Evolutionary conservation across 1,284 basidiomycete species (phyloP).

Genomic region (Apiotrichum laibachii): DNA sequence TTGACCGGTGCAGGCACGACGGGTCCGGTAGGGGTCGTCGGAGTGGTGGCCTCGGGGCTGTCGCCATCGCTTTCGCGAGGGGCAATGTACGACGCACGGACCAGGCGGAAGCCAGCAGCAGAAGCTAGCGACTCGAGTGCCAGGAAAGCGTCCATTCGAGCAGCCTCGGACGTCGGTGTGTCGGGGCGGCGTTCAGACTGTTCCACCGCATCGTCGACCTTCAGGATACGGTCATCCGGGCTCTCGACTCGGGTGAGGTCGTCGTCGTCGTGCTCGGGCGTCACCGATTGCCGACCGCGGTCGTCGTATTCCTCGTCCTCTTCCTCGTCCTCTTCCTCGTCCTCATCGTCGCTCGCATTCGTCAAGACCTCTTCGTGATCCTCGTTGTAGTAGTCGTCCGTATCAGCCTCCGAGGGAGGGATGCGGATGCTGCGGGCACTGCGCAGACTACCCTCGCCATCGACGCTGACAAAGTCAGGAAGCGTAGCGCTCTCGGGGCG

Average conservation of each 20-base stretch:
- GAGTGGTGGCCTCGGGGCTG: neutral
- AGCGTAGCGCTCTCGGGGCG: slow-evolving; percentile 4
- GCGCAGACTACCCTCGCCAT: neutral
- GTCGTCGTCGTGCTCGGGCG: neutral
- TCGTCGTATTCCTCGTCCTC: neutral
- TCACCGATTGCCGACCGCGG: neutral
- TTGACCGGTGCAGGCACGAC: no score
- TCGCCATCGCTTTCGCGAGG: neutral
- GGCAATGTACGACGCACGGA: slow-evolving; percentile 2
- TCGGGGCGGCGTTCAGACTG: neutral
- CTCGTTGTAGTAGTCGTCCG: neutral
- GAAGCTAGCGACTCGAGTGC: slow-evolving; percentile 1
- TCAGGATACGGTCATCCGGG: no score
- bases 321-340: neutral
- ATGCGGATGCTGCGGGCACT: neutral
- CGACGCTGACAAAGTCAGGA: slow-evolving; percentile 2
- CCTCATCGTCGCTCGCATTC: neutral
- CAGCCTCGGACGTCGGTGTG: neutral
- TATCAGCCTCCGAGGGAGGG: neutral
- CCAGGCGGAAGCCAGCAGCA: slow-evolving; percentile 1
- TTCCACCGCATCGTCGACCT: neutral
- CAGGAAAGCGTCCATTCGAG: neutral
- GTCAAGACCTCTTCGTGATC: slow-evolving; percentile 1
- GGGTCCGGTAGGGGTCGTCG: neutral
- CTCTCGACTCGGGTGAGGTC: neutral